phyloP scores from a whole-genome alignment of 2,329 filamentous ascomycete genomes.

The Knoxdaviesia capensis region DNA sequence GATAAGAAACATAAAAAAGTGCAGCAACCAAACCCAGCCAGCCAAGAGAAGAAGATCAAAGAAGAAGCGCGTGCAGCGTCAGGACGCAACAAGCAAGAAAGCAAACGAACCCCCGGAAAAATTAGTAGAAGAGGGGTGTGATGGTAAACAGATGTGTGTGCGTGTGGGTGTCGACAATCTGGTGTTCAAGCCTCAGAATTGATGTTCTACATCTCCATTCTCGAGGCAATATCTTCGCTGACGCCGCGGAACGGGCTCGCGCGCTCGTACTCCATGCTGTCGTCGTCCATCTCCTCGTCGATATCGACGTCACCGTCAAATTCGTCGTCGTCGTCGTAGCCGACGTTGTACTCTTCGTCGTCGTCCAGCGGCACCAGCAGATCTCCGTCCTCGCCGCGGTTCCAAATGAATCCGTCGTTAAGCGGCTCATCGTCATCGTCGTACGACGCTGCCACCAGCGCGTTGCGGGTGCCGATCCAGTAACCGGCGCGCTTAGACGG shows the following conservation, averaged over 20 bases:
- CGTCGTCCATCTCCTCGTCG: slow-evolving; percentile 18
- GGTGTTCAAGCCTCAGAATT: too few relatives aligned
- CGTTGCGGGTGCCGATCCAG: slow-evolving; percentile 59
- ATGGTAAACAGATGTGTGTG: too few relatives aligned
- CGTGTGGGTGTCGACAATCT: too few relatives aligned
- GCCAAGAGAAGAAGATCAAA: too few relatives aligned
- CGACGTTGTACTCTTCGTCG: slow-evolving; percentile 9
- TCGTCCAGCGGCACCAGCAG: slow-evolving; percentile 31
- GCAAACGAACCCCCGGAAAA: too few relatives aligned
- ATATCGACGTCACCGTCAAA: slow-evolving; percentile 23
- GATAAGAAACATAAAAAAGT: too few relatives aligned
- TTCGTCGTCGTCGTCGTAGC: slow-evolving; percentile 22
- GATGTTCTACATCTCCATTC: slow-evolving; percentile 34
- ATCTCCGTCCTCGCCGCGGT: slow-evolving; percentile 36
- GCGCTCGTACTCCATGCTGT: slow-evolving; percentile 14
- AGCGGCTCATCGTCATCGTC: slow-evolving; percentile 26
- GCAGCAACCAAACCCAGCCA: too few relatives aligned
- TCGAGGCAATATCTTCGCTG: slow-evolving; percentile 41
- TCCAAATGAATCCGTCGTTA: slow-evolving; percentile 33
- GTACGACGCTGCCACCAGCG: slow-evolving; percentile 23
- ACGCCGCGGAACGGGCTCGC: slow-evolving; percentile 29
- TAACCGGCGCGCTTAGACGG: slow-evolving; percentile 56
- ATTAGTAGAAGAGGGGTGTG: too few relatives aligned
- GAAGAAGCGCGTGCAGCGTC: too few relatives aligned
- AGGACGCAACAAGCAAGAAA: too few relatives aligned